Evolutionary conservation across 208 protist genomes (phyloP), one percentile per base, ranked within the genome.

Genomic region (Kentomonas sorsogonicus): DNA sequence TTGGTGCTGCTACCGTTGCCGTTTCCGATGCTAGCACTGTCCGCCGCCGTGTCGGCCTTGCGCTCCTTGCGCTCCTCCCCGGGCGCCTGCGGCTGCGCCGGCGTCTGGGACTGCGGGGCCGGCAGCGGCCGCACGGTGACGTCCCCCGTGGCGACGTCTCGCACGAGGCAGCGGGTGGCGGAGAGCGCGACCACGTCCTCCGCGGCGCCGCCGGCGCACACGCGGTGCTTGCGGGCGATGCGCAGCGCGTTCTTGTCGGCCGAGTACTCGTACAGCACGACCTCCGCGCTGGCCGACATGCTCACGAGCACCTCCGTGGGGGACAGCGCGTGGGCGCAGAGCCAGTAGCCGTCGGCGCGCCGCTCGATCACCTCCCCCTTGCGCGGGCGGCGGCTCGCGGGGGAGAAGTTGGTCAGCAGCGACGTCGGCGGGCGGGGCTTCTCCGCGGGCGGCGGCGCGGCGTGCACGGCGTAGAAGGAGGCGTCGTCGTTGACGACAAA

Each of bases 401-500:
- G 58, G 30, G 53, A 77, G 54, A 77, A 91, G 45, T 63, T 59
- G 15, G 53, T 60, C 26, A 83, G 36, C 72, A 91, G 73, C n/a
- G n/a, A n/a, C n/a, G n/a, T n/a, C n/a, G n/a, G n/a, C n/a, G n/a
- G n/a, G n/a, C n/a, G n/a, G n/a, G n/a, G n/a, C n/a, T n/a, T n/a
- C n/a, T n/a, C n/a, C n/a, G n/a, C n/a, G n/a, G n/a, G n/a, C n/a
- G n/a, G n/a, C 13, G 77, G 55, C 20, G 46, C 39, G 48, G 86
- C 51, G 36, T 83, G 64, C 46, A 81, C 72, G 25, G 45, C 78
- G 52, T 80, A 61, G 16, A 91, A 52, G n/a, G 79, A 77, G 31
- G 68, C 82, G 57, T 91, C 79, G 29, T 83, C 53, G 54, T 87
- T 78, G 9, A 70, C 61, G 1, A 87, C 61, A 53, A 94, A 78